Conservation (phyloP, 176 grass and related monocot genomes). For the Phoenix roebelenii region DNA sequence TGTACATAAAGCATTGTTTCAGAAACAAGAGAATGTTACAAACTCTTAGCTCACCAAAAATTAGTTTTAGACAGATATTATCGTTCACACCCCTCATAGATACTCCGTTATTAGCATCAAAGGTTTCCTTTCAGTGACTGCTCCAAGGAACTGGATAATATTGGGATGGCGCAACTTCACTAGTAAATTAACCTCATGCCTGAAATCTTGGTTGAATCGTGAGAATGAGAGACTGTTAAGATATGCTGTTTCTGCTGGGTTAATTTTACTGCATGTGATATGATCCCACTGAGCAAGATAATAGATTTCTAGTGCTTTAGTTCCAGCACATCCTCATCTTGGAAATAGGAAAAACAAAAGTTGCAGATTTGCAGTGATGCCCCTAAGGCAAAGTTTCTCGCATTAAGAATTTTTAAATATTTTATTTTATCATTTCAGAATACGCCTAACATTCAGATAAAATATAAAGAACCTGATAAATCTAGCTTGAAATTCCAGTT, state of each 20-base stretch:
- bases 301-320: too few relatives aligned
- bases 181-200: constrained; percentile 94
- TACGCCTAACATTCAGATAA: too few relatives aligned
- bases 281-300: too few relatives aligned
- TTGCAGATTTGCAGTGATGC: too few relatives aligned
- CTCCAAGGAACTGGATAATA: constrained; percentile 98
- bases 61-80: constrained; percentile 7
- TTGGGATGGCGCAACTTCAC: constrained; percentile 99
- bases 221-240: constrained; percentile 11
- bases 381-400: too few relatives aligned
- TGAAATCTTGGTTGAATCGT: constrained; percentile 86
- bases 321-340: too few relatives aligned
- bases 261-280: too few relatives aligned
- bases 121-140: constrained; percentile 94
- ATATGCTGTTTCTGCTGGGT: neutral
- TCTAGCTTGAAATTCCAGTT: too few relatives aligned
- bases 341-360: too few relatives aligned
- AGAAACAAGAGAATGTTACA: neutral
- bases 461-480: too few relatives aligned
- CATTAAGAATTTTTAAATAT: too few relatives aligned
- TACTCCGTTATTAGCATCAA: constrained; percentile 95
- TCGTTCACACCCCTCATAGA: constrained; percentile 63
- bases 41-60: neutral
- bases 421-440: too few relatives aligned
- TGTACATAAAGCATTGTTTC: neutral